A percentile compares a stretch with the other conserved stretches of the same genome.
phyloP scores from a whole-genome alignment of 495 filamentous ascomycete genomes.

The Talaromyces nanjingensis region DNA sequence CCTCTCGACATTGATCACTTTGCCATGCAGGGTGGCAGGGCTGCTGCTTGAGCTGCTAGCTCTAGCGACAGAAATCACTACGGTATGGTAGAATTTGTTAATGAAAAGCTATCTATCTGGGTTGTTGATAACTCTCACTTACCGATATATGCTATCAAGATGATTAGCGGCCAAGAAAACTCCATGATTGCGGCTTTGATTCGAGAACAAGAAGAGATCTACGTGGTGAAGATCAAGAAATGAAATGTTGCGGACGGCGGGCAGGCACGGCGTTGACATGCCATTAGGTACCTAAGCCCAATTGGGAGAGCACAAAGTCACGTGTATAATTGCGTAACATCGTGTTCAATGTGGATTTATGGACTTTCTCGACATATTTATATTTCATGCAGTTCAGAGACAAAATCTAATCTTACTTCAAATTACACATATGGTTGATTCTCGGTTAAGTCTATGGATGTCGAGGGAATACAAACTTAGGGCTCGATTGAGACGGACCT shows the following conservation, averaged over 20 bases:
- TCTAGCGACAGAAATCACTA: neutral
- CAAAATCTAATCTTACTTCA: neutral
- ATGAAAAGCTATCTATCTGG: too few relatives aligned
- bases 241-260: neutral
- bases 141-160: conserved; percentile 1
- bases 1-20: conserved; percentile 6
- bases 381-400: neutral
- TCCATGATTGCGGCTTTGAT: neutral
- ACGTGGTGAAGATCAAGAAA: neutral
- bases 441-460: too few relatives aligned
- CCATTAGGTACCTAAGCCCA: too few relatives aligned
- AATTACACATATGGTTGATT: neutral
- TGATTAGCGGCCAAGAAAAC: neutral
- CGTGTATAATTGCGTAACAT: neutral
- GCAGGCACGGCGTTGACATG: neutral
- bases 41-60: neutral
- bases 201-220: neutral
- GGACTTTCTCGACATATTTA: neutral
- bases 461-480: neutral
- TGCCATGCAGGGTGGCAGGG: neutral
- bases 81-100: neutral
- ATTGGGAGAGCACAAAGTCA: neutral
- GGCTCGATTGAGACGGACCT: neutral
- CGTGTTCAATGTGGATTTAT: neutral
- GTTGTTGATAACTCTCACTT: too few relatives aligned